A percentile compares a stretch with the other conserved stretches of the same genome.
Conservation (phyloP, 2,329 filamentous ascomycete genomes). For the Dactylella cylindrospora region DNA sequence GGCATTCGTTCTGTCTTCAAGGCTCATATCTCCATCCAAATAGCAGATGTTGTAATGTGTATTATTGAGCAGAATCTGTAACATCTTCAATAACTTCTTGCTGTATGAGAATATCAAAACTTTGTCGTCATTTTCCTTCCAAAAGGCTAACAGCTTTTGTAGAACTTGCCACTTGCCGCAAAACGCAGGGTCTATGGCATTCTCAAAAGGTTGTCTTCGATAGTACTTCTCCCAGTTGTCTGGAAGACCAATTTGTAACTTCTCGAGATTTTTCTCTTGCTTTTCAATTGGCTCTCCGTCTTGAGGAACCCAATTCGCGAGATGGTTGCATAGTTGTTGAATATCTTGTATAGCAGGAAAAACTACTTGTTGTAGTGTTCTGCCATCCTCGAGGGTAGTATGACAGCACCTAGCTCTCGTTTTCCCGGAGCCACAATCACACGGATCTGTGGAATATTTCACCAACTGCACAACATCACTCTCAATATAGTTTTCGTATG, state of each 20-base stretch:
- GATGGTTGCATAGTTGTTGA: constrained; percentile 87
- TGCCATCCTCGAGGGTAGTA: constrained; percentile 61
- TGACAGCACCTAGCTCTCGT: constrained; percentile 82
- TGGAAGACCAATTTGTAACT: constrained; percentile 73
- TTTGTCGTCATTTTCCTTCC: constrained; percentile 87
- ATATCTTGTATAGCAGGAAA: constrained; percentile 82
- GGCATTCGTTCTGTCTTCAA: constrained; percentile 73
- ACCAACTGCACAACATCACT: constrained; percentile 71
- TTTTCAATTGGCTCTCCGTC: constrained; percentile 67
- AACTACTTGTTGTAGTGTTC: constrained; percentile 72
- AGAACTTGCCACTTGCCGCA: constrained; percentile 95
- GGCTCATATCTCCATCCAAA: constrained; percentile 78
- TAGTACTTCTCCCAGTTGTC: constrained; percentile 71
- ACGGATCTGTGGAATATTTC: constrained; percentile 66
- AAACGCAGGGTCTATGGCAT: constrained; percentile 81
- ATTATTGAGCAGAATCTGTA: constrained; percentile 80
- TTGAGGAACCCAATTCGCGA: constrained; percentile 79
- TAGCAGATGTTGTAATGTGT: constrained; percentile 91
- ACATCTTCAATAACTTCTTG: constrained; percentile 77
- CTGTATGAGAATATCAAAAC: constrained; percentile 94
- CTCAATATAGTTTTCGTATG: constrained; percentile 79
- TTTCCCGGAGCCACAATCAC: constrained; percentile 68
- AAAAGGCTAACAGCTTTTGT: constrained; percentile 81
- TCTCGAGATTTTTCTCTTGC: constrained; percentile 73
- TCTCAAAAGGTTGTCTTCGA: constrained; percentile 74